These are phyloP conservation scores for Candida loeiensis DNA, from an alignment of 805 yeast species.

Conservation along the genomic window DNA sequence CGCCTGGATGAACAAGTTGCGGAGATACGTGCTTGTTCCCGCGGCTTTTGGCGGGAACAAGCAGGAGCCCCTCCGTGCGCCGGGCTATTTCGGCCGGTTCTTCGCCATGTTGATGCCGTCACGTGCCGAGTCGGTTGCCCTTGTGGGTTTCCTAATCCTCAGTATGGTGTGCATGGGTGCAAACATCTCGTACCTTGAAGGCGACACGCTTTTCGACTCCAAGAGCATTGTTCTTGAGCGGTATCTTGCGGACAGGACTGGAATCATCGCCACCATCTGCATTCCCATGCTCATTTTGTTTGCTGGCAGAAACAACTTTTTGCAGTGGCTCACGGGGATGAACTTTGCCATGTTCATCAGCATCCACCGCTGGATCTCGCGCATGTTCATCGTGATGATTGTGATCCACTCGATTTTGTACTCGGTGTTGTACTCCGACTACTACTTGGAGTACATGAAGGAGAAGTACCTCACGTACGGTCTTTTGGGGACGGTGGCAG, in stretches of 20 bases:
- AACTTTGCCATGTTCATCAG: conserved; percentile 40
- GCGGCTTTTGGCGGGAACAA: conserved; percentile 18
- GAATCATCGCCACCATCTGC: conserved; percentile 41
- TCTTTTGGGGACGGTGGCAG: conserved; percentile 34
- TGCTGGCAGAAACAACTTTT: conserved; percentile 61
- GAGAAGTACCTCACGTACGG: conserved; percentile 20
- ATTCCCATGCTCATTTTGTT: conserved; percentile 55
- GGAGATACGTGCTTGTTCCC: conserved; percentile 19
- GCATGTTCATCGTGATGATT: conserved; percentile 27
- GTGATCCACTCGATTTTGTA: conserved; percentile 31
- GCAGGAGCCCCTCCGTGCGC: conserved; percentile 13
- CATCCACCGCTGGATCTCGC: conserved; percentile 44
- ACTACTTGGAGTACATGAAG: background rate
- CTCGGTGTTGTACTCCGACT: conserved; percentile 14
- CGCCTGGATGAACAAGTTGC: background rate
- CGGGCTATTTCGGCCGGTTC: conserved; percentile 16
- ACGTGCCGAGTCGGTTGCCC: conserved; percentile 11
- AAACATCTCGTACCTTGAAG: conserved; percentile 25
- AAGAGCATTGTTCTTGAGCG: conserved; percentile 7
- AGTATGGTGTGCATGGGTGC: conserved; percentile 26
- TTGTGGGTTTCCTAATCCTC: conserved; percentile 10
- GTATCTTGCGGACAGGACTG: conserved; percentile 44
- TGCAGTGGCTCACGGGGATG: conserved; percentile 60
- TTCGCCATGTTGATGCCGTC: conserved; percentile 14
- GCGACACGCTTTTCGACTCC: conserved; percentile 13